phyloP scores from a whole-genome alignment of 257 asterid genomes.

The Plantago major region DNA sequence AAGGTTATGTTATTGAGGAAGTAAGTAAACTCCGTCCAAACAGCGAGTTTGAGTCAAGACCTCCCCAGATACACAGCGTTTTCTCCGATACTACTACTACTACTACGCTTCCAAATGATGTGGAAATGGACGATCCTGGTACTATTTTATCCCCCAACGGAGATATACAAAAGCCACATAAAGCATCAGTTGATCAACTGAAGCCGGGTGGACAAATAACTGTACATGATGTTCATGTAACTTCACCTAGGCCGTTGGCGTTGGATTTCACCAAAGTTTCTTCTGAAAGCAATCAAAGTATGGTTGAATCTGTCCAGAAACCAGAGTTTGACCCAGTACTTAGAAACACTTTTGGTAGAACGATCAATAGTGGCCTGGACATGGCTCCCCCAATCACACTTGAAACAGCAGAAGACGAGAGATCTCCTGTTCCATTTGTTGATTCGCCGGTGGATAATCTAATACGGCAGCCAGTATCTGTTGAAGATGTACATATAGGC shows the following conservation, averaged over 20 bases:
- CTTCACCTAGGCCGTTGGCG: slow-evolving; percentile 35
- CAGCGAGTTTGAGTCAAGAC: slow-evolving; percentile 33
- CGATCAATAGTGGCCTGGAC: slow-evolving; percentile 28
- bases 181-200: slow-evolving; percentile 21
- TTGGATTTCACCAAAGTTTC: slow-evolving; percentile 32
- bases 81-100: slow-evolving; percentile 34
- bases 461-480: slow-evolving; percentile 27
- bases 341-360: slow-evolving; percentile 51
- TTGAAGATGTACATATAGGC: slow-evolving; percentile 39
- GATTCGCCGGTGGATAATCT: slow-evolving; percentile 37
- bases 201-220: slow-evolving; percentile 23
- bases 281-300: slow-evolving; percentile 30
- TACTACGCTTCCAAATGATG: slow-evolving; percentile 50
- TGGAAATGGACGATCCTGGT: slow-evolving; percentile 46
- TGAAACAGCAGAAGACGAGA: slow-evolving; percentile 34
- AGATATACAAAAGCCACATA: slow-evolving; percentile 27
- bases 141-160: slow-evolving; percentile 47
- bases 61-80: slow-evolving; percentile 20
- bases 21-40: slow-evolving; percentile 25
- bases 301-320: slow-evolving; percentile 36
- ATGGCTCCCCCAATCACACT: slow-evolving; percentile 29
- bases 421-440: slow-evolving; percentile 22
- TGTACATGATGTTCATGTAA: slow-evolving; percentile 29
- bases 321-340: slow-evolving; percentile 29
- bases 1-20: slow-evolving; percentile 30